A percentile compares a stretch with the other conserved stretches of the same genome.
These are phyloP conservation scores for Tulasnella sp. DNA, from an alignment of 768 basidiomycete genomes.

Conservation along the genomic window DNA sequence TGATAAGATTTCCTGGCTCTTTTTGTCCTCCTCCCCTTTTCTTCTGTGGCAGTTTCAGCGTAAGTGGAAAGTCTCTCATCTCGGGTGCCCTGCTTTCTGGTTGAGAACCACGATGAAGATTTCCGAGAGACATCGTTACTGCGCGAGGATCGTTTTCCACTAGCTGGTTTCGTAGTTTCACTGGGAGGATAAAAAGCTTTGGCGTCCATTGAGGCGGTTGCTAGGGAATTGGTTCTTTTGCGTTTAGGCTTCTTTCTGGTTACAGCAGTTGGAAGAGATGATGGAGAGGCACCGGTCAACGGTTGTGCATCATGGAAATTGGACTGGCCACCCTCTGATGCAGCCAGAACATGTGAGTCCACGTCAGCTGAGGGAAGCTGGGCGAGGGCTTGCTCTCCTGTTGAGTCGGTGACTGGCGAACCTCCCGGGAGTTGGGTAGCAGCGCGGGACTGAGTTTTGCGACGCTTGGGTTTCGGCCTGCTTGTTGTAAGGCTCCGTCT, in stretches of 20 bases:
- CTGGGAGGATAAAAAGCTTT: not conserved
- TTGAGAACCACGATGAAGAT: not conserved
- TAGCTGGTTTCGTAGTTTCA: not conserved
- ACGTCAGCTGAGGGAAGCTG: not conserved
- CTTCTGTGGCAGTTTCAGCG: not conserved
- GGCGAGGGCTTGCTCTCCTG: not conserved
- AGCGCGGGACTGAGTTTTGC: not conserved
- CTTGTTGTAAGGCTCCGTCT: not conserved
- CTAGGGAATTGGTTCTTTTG: not conserved
- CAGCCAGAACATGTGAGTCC: not conserved
- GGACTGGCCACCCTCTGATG: not conserved
- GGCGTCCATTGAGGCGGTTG: not conserved
- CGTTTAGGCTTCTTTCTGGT: not conserved
- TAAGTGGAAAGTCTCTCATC: not conserved
- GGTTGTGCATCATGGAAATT: not conserved
- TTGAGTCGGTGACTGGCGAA: not conserved
- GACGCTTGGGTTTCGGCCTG: not conserved
- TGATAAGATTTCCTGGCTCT: not conserved
- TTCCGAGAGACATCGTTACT: not conserved
- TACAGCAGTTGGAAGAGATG: not conserved
- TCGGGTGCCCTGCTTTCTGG: not conserved
- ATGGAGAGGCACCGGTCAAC: not conserved
- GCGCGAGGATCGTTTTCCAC: not conserved
- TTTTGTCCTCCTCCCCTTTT: not conserved
- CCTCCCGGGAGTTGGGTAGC: not conserved